Percentiles rank a stretch among this genome's conserved stretches.
These are phyloP conservation scores for Aphanomyces invadans DNA, from an alignment of 352 stramenopile genomes.

Conservation along the genomic window DNA sequence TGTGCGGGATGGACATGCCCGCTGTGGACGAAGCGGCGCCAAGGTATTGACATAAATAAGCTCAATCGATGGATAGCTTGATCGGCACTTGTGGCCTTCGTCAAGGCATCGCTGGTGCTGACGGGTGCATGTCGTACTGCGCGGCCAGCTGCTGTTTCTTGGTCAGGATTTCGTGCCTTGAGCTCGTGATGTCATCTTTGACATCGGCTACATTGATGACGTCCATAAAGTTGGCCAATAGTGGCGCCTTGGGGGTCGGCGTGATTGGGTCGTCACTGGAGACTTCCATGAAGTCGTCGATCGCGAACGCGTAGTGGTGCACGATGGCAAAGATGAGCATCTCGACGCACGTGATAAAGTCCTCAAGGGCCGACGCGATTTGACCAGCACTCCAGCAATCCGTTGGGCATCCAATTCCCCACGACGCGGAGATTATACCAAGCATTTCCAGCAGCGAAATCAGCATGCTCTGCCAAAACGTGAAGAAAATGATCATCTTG, in stretches of 20 bases:
- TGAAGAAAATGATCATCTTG: conserved; percentile 94
- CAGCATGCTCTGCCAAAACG: conserved; percentile 90
- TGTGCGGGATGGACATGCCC: too few relatives aligned
- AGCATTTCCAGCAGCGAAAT: conserved; percentile 85
- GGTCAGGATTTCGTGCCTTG: conserved; percentile 77
- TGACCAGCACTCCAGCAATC: conserved; percentile 73
- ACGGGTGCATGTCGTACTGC: conserved; percentile 57
- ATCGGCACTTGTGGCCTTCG: too few relatives aligned
- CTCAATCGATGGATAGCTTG: too few relatives aligned
- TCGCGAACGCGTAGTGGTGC: conserved; percentile 89
- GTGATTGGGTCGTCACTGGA: conserved; percentile 87
- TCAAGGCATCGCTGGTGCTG: too few relatives aligned
- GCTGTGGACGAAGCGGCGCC: too few relatives aligned
- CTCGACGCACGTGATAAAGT: conserved; percentile 93
- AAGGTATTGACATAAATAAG: too few relatives aligned
- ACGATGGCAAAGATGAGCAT: conserved; percentile 90
- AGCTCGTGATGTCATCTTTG: conserved; percentile 77
- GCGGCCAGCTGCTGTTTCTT: conserved; percentile 83
- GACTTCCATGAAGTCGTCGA: conserved; percentile 87
- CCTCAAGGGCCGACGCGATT: conserved; percentile 85
- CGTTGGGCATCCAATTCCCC: conserved; percentile 72
- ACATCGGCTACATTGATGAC: conserved; percentile 86
- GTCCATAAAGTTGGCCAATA: conserved; percentile 84
- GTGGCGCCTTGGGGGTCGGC: conserved; percentile 54
- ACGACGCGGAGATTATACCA: conserved; percentile 78